A percentile compares a stretch with the other conserved stretches of the same genome.
Conservation (phyloP, 495 filamentous ascomycete genomes). For the Xylaria scruposa region DNA sequence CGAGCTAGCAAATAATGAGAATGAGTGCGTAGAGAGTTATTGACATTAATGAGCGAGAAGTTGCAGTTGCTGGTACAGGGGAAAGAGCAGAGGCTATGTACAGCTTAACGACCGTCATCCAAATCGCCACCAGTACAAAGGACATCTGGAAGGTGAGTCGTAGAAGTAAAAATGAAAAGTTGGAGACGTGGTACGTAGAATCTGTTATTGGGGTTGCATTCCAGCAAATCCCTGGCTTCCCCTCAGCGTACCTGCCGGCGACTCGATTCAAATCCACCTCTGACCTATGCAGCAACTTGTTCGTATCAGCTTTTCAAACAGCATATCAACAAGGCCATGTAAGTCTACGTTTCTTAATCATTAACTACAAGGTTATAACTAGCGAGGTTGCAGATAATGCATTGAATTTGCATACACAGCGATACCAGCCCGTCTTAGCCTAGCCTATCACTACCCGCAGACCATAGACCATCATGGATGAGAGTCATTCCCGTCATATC, state of each 20-base stretch:
- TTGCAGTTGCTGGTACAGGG: not conserved
- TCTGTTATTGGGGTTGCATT: not conserved
- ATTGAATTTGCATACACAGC: conserved; percentile 5
- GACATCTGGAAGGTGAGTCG: not conserved
- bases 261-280: not conserved
- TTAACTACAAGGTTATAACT: not conserved
- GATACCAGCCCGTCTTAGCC: not conserved
- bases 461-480: conserved; percentile 2
- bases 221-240: not conserved
- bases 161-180: not conserved
- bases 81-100: not conserved
- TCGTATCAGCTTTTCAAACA: not conserved
- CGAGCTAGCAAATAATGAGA: not conserved
- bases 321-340: not conserved
- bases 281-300: not conserved
- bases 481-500: conserved; percentile 11
- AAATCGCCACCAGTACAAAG: not conserved
- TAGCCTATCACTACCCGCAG: not conserved
- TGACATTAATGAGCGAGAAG: not conserved
- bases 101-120: not conserved
- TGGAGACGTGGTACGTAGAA: not conserved
- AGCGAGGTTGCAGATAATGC: not conserved
- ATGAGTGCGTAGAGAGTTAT: not conserved
- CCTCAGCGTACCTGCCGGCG: not conserved
- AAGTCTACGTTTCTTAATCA: not conserved